Evolutionary conservation across 306 rosid species (phyloP), one percentile per base, ranked within the genome.

Genomic region (Begonia loranthoides): DNA sequence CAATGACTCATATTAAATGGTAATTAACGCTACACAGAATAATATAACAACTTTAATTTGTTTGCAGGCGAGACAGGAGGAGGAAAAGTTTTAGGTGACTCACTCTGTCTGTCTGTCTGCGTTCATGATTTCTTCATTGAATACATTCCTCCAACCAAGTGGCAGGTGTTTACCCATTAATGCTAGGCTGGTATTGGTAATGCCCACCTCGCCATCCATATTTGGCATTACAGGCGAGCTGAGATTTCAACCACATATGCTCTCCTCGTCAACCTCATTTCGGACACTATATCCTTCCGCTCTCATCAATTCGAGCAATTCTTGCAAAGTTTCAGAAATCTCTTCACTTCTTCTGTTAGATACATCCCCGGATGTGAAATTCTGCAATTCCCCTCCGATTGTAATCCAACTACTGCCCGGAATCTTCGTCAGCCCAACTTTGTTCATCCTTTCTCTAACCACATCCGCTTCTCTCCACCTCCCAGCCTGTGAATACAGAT

Each of bases 381-480:
- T 69, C 41, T 61, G 41, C 39, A 75, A 55, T 68, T 79, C 87
- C 41, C 57, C 68, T 44, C 64, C 65, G 13, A 72, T 76, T 77
- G 73, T 79, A 51, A 80, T 76, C 96, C 87, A 83, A 59, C 99
- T 78, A 65, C 66, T 67, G 24, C 94, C 96, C 1, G 78, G 75
- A 49, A 78, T 65, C 75, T 86, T 86, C 54, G 73, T 74, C 67
- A 75, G 59, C 61, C 95, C 93, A 34, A 71, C 66, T 48, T 41
- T 50, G 33, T 71, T 66, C 88, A 90, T 76, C 64, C 50, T 76
- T 46, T 73, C 62, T 75, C 99, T 78, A 57, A 83, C 70, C 70
- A 54, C 40, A 50, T 71, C 73, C 56, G 96, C 88, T 66, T 86
- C 93, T 69, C 81, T 78, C 87, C 83, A 78, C 65, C 87, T 83